Conservation (phyloP, 352 stramenopile genomes). For the Phytopythium boreale region DNA sequence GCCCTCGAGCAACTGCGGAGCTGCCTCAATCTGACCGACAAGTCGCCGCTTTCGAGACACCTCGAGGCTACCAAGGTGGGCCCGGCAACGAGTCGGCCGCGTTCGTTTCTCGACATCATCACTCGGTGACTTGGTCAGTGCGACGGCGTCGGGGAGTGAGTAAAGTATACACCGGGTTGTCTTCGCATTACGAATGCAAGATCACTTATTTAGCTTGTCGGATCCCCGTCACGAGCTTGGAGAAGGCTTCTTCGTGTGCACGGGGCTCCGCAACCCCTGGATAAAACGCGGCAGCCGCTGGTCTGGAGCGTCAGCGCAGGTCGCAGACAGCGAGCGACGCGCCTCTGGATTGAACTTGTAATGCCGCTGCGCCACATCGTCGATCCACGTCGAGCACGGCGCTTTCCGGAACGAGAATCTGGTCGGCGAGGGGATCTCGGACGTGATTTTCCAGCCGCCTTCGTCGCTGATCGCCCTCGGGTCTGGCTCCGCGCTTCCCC, state of each 20-base stretch:
- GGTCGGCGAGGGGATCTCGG: slow-evolving; percentile 52
- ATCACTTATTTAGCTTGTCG: background rate
- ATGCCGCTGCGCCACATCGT: slow-evolving; percentile 56
- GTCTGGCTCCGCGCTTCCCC: slow-evolving; percentile 33
- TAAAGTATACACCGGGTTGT: background rate
- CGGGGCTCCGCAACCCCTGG: slow-evolving; percentile 37
- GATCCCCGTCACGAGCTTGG: background rate
- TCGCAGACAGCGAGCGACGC: slow-evolving; percentile 5
- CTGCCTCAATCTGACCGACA: slow-evolving; percentile 47
- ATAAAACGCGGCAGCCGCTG: slow-evolving; percentile 47
- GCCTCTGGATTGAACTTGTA: slow-evolving; percentile 36
- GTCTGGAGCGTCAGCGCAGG: slow-evolving; percentile 14
- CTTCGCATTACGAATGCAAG: background rate
- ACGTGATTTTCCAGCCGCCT: slow-evolving; percentile 60
- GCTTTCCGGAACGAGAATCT: slow-evolving; percentile 59
- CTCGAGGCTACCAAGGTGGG: slow-evolving; percentile 27
- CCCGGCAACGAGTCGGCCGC: slow-evolving; percentile 2
- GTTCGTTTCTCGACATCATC: slow-evolving; percentile 45
- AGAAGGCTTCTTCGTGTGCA: slow-evolving; percentile 24
- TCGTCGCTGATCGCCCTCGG: slow-evolving; percentile 46
- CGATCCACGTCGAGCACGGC: slow-evolving; percentile 56
- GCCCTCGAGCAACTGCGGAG: slow-evolving; percentile 49
- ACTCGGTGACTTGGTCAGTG: slow-evolving; percentile 12
- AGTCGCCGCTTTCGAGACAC: slow-evolving; percentile 46
- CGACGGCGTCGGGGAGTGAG: slow-evolving; percentile 10